phyloP scores from a whole-genome alignment of 1,284 basidiomycete species.

The Austropuccinia psidii region DNA sequence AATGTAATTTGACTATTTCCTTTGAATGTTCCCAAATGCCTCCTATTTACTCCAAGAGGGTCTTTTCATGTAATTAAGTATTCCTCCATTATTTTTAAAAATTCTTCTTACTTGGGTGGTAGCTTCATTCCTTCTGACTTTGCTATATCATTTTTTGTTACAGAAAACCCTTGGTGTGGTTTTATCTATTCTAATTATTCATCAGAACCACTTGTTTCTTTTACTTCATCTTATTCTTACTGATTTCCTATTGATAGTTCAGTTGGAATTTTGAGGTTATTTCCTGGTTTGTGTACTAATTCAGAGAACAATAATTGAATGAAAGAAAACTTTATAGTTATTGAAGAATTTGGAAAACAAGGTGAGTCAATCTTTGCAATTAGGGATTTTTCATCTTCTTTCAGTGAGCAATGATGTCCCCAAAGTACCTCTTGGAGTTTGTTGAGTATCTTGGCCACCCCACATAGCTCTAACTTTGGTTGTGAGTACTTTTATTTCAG shows the following conservation, averaged over 20 bases:
- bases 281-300: neutral
- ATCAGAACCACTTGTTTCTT: neutral
- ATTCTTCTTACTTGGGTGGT: no score
- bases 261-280: neutral
- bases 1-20: no score
- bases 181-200: neutral
- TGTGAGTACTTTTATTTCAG: neutral
- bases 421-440: neutral
- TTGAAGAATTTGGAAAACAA: no score
- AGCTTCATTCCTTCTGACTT: no score
- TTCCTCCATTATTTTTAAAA: no score
- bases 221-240: neutral
- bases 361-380: neutral
- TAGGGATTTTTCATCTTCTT: slow-evolving; percentile 1
- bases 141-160: no score
- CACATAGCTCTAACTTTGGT: slow-evolving; percentile 1
- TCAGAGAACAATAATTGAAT: neutral
- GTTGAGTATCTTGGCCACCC: neutral
- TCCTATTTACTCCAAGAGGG: no score
- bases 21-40: no score
- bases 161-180: no score
- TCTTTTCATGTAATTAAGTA: no score
- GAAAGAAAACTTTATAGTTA: neutral
- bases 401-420: neutral
- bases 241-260: neutral